Base-by-base conservation (phyloP, 345 rosid species). In the Gynandropsis gynandra region DNA sequence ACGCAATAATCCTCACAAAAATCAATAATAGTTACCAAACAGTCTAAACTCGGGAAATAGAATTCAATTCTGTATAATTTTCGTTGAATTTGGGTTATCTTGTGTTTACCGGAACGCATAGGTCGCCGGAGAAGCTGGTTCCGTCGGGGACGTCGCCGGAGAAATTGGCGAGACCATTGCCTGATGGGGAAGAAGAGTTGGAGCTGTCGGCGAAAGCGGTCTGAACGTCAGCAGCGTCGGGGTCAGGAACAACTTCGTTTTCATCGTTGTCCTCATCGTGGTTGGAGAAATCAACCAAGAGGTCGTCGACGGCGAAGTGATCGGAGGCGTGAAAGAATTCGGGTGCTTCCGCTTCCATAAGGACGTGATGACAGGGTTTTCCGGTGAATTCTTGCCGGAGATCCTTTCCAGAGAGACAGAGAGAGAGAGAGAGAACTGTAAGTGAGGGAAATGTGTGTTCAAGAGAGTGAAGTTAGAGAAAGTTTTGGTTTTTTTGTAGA, bases 301-400 rank as follows among this genome's bases (percentile, higher is more conserved):
- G 88, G 66, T 92, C 98, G 58, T 92, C 98, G n/a, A 90, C 95
- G n/a, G 76, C 65, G 77, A 90, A 90, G 60, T 52, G 51, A 53
- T 64, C 61, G 56, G 65, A 48, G 56, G 54, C 63, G 39, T 44
- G 64, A 43, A 58, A 58, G 35, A 65, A 64, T 33, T 65, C 64
- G 17, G 64, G 27, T 1, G 69, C 20, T 0, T 44, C 59, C 31
- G 21, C 43, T 59, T 65, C 70, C 70, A 65, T 65, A 8, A 7
- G 54, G 4, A 24, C 29, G 29, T 24, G 29, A 24, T 24, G 4
- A 24, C 29, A 2, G 29, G 5, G 29, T 24, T 24, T 24, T 5
- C 29, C 29, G 5, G 29, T 24, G 29, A 5, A 24, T 24, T 24
- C 29, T 24, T 5, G 5, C 5, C 29, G 5, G 29, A 24, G 29